Base-by-base conservation (phyloP, 2,329 filamentous ascomycete genomes). In the Paramyrothecium sp. region DNA sequence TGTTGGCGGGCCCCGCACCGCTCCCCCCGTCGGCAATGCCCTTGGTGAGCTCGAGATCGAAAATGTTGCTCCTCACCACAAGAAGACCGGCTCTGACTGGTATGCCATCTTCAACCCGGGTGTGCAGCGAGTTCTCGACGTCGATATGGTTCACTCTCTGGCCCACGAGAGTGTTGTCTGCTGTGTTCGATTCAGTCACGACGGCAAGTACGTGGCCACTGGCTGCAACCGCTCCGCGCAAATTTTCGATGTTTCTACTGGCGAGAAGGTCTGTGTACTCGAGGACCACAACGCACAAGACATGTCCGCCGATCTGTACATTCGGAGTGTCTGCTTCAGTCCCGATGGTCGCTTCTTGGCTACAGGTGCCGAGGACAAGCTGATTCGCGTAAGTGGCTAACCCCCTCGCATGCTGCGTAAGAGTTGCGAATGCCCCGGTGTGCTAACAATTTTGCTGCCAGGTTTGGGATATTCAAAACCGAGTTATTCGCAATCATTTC, bases 141-240 rank as follows among this genome's bases (percentile, higher is more conserved):
- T 99, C 55, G 92, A 97, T 63, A 83, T 99, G 44, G 89, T 97
- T 51, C 95, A 98, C 77, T 97, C 92, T 56, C 83, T 99, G 54
- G 86, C 87, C 59, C 95, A 99, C 70, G 91, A 97, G 71, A 98
- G 94, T 67, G 95, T 99, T 3, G 95, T 99, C 1, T 99, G 95
- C 82, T 99, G 95, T 72, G 95, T 99, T 38, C 86, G 95, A 58
- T 99, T 99, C 81, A 98, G 94, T 72, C 86, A 90, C 56, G 95
- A 99, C 69, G 95, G 95, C 65, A 93, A 96, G 70, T 97, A 91
- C 66, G 90, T 99, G 56, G 95, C 95, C 8, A 99, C 95, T 5
- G 95, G 95, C 48, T 98, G 95, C 81, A 99, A 99, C 75, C 84
- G 93, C 62, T 97, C 92, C n/a, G 95, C 95, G n/a, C 94, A 98